Conservation (phyloP, 148 eudicot genomes). For the Amaranthus palmeri region DNA sequence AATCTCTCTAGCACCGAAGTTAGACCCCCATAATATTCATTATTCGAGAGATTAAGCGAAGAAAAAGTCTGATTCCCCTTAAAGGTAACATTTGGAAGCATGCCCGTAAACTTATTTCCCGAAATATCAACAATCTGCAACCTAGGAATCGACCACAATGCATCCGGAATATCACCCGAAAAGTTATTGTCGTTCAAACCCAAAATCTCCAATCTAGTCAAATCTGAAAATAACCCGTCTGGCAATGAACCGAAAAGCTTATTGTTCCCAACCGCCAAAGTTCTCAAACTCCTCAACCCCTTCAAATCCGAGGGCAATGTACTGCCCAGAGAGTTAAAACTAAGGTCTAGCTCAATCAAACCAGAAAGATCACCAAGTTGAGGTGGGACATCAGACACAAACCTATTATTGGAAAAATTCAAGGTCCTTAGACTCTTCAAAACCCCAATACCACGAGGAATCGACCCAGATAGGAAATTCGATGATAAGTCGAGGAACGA, state of each 20-base stretch:
- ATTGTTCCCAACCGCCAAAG: slow-evolving; percentile 54
- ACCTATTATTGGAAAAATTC: slow-evolving; percentile 63
- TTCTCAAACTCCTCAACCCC: slow-evolving; percentile 57
- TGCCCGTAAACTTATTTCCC: slow-evolving; percentile 62
- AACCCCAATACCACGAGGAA: slow-evolving; percentile 58
- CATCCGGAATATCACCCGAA: slow-evolving; percentile 55
- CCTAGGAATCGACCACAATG: slow-evolving; percentile 55
- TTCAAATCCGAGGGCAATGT: slow-evolving; percentile 54
- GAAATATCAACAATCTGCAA: slow-evolving; percentile 69
- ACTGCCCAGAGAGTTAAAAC: slow-evolving; percentile 49
- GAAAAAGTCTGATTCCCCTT: slow-evolving; percentile 38
- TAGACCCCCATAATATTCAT: slow-evolving; percentile 61
- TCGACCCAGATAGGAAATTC: slow-evolving; percentile 58
- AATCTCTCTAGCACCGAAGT: slow-evolving; percentile 43
- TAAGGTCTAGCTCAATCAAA: slow-evolving; percentile 85
- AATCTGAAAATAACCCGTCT: slow-evolving; percentile 43
- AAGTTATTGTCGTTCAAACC: slow-evolving; percentile 55
- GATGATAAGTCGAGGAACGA: slow-evolving; percentile 57
- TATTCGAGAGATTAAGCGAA: slow-evolving; percentile 57
- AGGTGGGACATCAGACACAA: slow-evolving; percentile 61
- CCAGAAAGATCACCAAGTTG: slow-evolving; percentile 64
- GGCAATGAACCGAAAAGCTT: slow-evolving; percentile 57
- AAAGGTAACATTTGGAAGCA: slow-evolving; percentile 39
- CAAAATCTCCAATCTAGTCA: slow-evolving; percentile 48
- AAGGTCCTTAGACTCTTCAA: slow-evolving; percentile 46